A percentile compares a stretch with the other conserved stretches of the same genome.
Conservation (phyloP, 1,284 basidiomycete species). For the Leccinum subrobustum region DNA sequence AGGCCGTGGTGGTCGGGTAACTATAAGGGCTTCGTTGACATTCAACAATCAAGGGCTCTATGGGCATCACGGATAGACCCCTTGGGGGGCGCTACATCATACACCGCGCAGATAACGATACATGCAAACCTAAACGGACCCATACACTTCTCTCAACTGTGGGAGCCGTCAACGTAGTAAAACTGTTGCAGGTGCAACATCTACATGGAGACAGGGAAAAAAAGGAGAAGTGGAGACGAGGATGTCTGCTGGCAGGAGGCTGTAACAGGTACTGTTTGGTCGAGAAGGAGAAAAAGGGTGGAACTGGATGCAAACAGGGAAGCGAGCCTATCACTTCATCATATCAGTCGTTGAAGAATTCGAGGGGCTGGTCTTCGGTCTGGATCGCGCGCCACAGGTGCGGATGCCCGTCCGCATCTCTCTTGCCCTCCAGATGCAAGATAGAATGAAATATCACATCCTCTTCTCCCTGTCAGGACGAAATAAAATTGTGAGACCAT, state of each 20-base stretch:
- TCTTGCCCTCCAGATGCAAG: constrained; percentile 60
- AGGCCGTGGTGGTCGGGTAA: constrained; percentile 2
- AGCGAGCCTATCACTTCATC: neutral
- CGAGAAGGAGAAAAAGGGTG: constrained; percentile 8
- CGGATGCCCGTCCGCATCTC: constrained; percentile 50
- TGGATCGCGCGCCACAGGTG: constrained; percentile 66
- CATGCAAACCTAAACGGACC: constrained; percentile 16
- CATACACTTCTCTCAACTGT: constrained; percentile 4
- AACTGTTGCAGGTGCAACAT: neutral
- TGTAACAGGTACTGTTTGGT: constrained; percentile 23
- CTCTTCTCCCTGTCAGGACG: constrained; percentile 49
- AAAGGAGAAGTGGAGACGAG: neutral
- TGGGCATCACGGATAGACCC: neutral
- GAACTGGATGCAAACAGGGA: neutral
- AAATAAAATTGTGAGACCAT: constrained; percentile 12
- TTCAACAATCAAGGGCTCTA: constrained; percentile 3
- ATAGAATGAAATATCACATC: constrained; percentile 72
- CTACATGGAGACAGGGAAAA: constrained; percentile 11
- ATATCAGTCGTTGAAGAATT: constrained; percentile 61
- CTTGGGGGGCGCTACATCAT: neutral
- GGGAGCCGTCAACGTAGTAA: constrained; percentile 9
- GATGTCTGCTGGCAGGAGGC: constrained; percentile 11
- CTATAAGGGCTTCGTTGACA: neutral
- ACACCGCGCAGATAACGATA: constrained; percentile 1
- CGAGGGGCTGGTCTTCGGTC: constrained; percentile 52